Base-by-base conservation (phyloP, 768 basidiomycete species). In the Pulveroboletus sp. region DNA sequence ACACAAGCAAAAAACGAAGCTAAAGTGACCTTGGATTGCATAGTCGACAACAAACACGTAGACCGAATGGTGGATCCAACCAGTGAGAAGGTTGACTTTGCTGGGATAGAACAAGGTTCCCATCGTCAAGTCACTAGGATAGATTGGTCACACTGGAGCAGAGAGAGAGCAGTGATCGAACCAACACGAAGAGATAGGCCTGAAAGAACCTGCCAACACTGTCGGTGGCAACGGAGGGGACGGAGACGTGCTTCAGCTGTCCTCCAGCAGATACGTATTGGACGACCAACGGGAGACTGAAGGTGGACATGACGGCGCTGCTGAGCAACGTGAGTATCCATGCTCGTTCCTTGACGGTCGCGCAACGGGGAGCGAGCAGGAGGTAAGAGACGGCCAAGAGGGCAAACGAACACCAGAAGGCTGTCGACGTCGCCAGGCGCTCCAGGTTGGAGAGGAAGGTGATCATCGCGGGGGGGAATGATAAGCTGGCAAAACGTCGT, bases 31-130 rank as follows among this genome's bases (percentile, higher is more conserved):
- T 24, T 68, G 61, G 15, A 74, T 63, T 3, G 71, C 56, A 50
- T 74, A 60, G 24, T 76, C 67, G 51, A 75, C 69, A 9, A 79
- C 57, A 39, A 65, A 56, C 48, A 78, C 59, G 54, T 79, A 78
- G 26, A 69, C 52, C 1, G 67, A 55, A 56, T 78, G 76, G 46
- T 81, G 79, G 18, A 78, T 66, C 80, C 80, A 81, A 4, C 80
- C 80, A n/a, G 75, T 77, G 31, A 78, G 57, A 1, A 78, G 40
- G n/a, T 75, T 76, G 47, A 79, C 50, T 38, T 73, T 73, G 43
- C 69, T 67, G 10, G 68, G 72, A 59, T 82, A 82, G 54, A 73
- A 70, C 44, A 75, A 28, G 45, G 64, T 61, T 18, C 80, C 80
- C 35, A 78, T 59, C 3, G 68, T 51, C 43, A 81, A 61, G 64